Evolutionary conservation across 192 early-diverging fungal genomes (phyloP).

Genomic region (Mortierella hygrophila): DNA sequence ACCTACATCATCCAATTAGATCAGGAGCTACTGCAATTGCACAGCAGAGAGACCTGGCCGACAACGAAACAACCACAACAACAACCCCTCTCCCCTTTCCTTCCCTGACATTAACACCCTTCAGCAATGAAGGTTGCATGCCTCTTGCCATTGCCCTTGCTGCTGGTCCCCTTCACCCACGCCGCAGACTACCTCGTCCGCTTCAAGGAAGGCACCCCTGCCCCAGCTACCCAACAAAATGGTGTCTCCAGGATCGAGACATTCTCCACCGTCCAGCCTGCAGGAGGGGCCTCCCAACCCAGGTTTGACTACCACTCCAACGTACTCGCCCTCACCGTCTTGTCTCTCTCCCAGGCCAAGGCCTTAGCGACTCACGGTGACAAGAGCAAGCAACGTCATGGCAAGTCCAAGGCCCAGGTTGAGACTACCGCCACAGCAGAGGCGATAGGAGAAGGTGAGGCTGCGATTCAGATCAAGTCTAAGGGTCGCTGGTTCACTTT

Average conservation of each 20-base stretch:
- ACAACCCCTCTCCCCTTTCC: neutral
- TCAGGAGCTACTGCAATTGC: neutral
- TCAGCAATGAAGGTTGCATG: slow-evolving; percentile 45
- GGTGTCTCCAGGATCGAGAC: slow-evolving; percentile 35
- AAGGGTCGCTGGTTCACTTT: slow-evolving; percentile 55
- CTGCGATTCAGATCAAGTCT: slow-evolving; percentile 33
- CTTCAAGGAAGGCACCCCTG: slow-evolving; percentile 32
- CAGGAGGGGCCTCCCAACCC: neutral
- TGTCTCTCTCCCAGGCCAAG: slow-evolving; percentile 30
- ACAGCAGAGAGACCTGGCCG: neutral
- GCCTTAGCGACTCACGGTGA: slow-evolving; percentile 3
- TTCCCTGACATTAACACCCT: neutral
- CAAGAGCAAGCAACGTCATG: neutral
- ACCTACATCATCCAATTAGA: neutral
- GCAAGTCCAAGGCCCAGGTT: slow-evolving; percentile 41
- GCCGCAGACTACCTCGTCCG: slow-evolving; percentile 48
- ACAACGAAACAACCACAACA: neutral
- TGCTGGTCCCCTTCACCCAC: slow-evolving; percentile 41
- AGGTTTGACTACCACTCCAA: slow-evolving; percentile 42
- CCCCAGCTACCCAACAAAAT: neutral
- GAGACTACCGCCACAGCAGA: slow-evolving; percentile 15
- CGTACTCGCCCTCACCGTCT: slow-evolving; percentile 36
- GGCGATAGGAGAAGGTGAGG: neutral
- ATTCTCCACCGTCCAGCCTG: neutral
- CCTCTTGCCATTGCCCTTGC: slow-evolving; percentile 42